These are phyloP conservation scores for Geotrichum europaeum DNA, from an alignment of 1,139 yeast species.

Conservation along the genomic window DNA sequence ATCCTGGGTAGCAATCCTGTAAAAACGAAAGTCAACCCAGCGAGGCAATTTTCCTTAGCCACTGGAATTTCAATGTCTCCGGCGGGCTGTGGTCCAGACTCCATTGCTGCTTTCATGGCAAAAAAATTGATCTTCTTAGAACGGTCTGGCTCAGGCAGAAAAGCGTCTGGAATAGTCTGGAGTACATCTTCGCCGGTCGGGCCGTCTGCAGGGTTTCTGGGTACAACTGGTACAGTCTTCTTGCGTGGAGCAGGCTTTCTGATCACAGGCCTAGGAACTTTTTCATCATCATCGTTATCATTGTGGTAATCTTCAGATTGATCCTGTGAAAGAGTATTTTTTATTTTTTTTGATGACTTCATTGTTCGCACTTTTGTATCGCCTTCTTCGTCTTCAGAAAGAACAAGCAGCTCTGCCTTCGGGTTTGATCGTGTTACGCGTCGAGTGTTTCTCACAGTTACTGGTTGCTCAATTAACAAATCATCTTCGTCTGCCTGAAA, in stretches of 20 bases:
- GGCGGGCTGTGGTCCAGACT: slow-evolving; percentile 31
- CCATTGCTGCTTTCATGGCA: slow-evolving; percentile 30
- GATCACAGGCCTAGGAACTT: background rate
- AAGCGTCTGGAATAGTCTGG: slow-evolving; percentile 61
- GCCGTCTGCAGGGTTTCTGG: background rate
- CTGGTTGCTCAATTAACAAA: background rate
- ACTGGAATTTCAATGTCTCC: slow-evolving; percentile 48
- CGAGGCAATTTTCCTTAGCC: slow-evolving; percentile 75
- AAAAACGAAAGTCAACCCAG: slow-evolving; percentile 85
- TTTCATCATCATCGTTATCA: background rate
- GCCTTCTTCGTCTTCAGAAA: slow-evolving; percentile 5
- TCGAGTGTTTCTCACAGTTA: background rate
- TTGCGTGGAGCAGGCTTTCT: background rate
- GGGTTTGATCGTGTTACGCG: slow-evolving; percentile 4
- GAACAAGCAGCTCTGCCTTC: slow-evolving; percentile 1
- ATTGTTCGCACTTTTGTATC: background rate
- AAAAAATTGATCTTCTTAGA: slow-evolving; percentile 49
- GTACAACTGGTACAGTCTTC: background rate
- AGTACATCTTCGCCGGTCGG: slow-evolving; percentile 49
- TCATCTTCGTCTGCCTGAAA: slow-evolving; percentile 3
- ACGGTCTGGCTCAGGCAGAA: slow-evolving; percentile 50
- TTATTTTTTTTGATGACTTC: background rate
- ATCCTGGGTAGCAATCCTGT: slow-evolving; percentile 82
- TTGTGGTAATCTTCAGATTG: background rate
- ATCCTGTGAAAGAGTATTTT: background rate